Percentiles rank a stretch among this genome's conserved stretches.
phyloP scores from a whole-genome alignment of 2,329 filamentous ascomycete species.

The Neonectria hederae region DNA sequence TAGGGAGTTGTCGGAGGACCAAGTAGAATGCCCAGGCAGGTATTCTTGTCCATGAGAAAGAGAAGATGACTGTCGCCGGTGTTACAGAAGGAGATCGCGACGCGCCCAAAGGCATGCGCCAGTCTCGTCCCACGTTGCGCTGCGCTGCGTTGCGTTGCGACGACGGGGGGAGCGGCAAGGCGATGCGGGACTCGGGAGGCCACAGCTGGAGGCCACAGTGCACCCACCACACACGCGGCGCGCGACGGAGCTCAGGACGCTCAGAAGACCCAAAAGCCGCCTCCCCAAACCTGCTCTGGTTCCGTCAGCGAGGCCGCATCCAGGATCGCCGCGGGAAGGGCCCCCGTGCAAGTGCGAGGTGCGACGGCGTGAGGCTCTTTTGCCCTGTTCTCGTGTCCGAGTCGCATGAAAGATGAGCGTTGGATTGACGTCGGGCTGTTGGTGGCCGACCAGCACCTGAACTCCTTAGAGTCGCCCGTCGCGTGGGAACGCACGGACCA shows the following conservation, averaged over 20 bases:
- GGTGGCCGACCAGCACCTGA: conserved; percentile 12
- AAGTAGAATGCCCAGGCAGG: not conserved
- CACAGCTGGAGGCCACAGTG: conserved; percentile 26
- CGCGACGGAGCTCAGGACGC: conserved; percentile 26
- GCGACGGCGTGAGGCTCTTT: conserved; percentile 23
- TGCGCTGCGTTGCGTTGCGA: no score
- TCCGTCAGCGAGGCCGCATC: conserved; percentile 37
- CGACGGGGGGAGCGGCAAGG: not conserved
- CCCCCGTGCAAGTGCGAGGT: conserved; percentile 7
- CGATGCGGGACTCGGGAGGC: not conserved
- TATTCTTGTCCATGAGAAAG: not conserved
- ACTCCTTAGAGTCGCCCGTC: conserved; percentile 12
- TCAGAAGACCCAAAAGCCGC: conserved; percentile 12
- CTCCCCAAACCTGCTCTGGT: conserved; percentile 37
- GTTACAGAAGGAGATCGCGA: not conserved
- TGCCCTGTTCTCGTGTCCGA: not conserved
- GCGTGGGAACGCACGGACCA: conserved; percentile 27
- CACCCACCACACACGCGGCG: conserved; percentile 32
- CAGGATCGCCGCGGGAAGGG: conserved; percentile 27
- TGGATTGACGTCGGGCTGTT: not conserved
- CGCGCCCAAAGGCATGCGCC: not conserved
- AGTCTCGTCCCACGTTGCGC: not conserved
- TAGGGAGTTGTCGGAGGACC: not conserved
- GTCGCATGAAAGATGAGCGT: not conserved
- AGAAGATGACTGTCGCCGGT: not conserved